phyloP scores from a whole-genome alignment of 2,329 filamentous ascomycete genomes.

The Byssoonygena ceratinophila region DNA sequence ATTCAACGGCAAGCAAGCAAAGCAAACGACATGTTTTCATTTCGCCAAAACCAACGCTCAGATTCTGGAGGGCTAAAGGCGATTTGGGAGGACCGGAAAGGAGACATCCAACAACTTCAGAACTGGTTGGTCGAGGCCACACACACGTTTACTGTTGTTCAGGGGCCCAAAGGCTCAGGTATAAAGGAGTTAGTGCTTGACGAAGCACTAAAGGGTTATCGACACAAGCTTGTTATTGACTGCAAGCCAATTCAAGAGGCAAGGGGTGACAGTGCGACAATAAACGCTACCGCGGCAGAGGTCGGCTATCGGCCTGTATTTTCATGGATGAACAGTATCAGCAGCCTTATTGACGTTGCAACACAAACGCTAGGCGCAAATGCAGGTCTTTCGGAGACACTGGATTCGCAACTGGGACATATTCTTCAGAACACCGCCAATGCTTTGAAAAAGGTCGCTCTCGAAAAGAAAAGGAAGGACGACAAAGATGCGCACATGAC shows the following conservation, averaged over 20 bases:
- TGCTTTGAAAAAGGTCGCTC: constrained; percentile 66
- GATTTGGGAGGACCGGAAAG: constrained; percentile 78
- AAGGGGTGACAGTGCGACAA: constrained; percentile 74
- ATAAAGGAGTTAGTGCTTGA: constrained; percentile 82
- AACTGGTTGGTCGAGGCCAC: constrained; percentile 79
- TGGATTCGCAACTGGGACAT: constrained; percentile 80
- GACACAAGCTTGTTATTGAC: constrained; percentile 74
- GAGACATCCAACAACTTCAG: constrained; percentile 69
- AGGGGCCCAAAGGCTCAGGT: constrained; percentile 81
- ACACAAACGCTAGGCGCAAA: constrained; percentile 92
- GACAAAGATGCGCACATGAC: constrained; percentile 62
- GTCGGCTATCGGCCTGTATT: constrained; percentile 92
- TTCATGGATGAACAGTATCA: constrained; percentile 91
- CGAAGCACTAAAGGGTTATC: constrained; percentile 64
- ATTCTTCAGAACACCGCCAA: constrained; percentile 74
- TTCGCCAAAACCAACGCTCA: constrained; percentile 36
- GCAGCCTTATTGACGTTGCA: constrained; percentile 81
- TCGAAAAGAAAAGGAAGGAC: constrained; percentile 57
- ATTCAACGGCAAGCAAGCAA: constrained; percentile 54
- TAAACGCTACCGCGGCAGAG: constrained; percentile 65
- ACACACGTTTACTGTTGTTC: constrained; percentile 87
- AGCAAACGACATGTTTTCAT: constrained; percentile 36
- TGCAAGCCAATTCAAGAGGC: constrained; percentile 91
- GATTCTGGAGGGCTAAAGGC: constrained; percentile 62
- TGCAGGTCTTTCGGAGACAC: constrained; percentile 82